Conservation (phyloP, 345 rosid genomes). For the Aquilaria yunnanensis region DNA sequence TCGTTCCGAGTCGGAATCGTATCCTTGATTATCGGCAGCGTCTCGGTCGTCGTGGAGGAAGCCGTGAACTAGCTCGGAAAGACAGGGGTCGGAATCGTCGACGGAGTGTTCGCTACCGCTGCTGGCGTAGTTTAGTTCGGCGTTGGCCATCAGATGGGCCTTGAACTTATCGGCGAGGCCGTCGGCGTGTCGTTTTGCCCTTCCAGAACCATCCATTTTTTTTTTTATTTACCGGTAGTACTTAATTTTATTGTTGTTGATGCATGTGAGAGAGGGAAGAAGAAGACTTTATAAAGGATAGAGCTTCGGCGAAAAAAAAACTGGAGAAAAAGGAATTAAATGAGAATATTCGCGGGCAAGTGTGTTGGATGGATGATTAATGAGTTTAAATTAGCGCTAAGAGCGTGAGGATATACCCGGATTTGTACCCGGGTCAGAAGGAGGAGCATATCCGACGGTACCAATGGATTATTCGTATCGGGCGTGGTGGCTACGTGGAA, state of each 20-base stretch:
- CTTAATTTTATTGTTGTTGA: background rate
- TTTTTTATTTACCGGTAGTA: background rate
- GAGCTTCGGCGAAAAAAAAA: background rate
- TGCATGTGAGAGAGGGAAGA: background rate
- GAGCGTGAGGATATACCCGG: slow-evolving; percentile 25
- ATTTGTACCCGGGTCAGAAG: slow-evolving; percentile 5
- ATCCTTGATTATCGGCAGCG: background rate
- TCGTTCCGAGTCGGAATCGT: slow-evolving; percentile 46
- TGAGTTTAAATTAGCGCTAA: background rate
- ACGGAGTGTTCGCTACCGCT: slow-evolving; percentile 82
- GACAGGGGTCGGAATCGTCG: slow-evolving; percentile 49
- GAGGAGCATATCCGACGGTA: slow-evolving; percentile 39
- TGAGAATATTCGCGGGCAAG: slow-evolving; percentile 28
- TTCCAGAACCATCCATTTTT: slow-evolving; percentile 28
- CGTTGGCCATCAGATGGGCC: slow-evolving; percentile 49
- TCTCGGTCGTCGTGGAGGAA: slow-evolving; percentile 52
- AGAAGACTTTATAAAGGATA: background rate
- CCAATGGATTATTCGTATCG: slow-evolving; percentile 22
- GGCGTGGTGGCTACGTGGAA: slow-evolving; percentile 9
- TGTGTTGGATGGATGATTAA: background rate
- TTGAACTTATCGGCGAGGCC: slow-evolving; percentile 55
- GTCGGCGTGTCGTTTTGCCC: slow-evolving; percentile 50
- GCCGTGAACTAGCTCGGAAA: slow-evolving; percentile 70
- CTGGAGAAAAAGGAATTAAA: slow-evolving; percentile 11
- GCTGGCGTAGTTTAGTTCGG: slow-evolving; percentile 36